Base-by-base conservation (phyloP, 2,329 filamentous ascomycete species). In the Pyricularia pennisetigena region DNA sequence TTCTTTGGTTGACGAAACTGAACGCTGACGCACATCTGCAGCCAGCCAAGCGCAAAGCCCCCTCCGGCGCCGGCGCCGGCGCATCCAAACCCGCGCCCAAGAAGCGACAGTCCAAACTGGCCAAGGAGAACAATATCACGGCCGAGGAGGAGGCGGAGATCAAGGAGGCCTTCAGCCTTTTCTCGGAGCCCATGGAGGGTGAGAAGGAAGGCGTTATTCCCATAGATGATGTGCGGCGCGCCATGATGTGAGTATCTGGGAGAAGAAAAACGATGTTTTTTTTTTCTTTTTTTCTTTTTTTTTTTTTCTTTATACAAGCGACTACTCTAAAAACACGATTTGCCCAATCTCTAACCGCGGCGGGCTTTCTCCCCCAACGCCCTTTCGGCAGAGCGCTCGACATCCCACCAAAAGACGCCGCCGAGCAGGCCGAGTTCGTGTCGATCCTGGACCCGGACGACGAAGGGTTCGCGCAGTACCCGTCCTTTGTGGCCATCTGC, bases 111-210 rank as follows among this genome's bases (percentile, higher is more conserved):
- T 97, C 94, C 69, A 96, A 93, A 78, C 91, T 97, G 73, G 94
- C 94, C 32, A 94, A 94, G 80, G 93, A 97, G 76, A 89, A 97
- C 84, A 90, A 93, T 77, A 88, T 98, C 75, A 90, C 88, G 16
- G 90, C 89, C 59, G 87, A 90, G 71, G 90, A 97, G 79, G 94
- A 98, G 80, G 85, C 86, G 72, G 93, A 97, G 80, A 97, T 99
- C 75, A 89, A 88, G 74, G 94, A 97, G 78, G 94, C 94, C 16
- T 98, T 95, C 78, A 83, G 86, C 26, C 85, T 98, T 8, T 99
- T 98, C 77, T 82, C 88, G 1, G 85, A 90, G 72, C 87, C 89
- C 49, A 87, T 87, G 78, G 84, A 88, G 24, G 87, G 90, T 67
- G 89, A 94, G 73, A 92, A 92, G 75, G 82, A 90, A 68, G 90